These are phyloP conservation scores for Atkinsonella texensis DNA, from an alignment of 2,329 filamentous ascomycete genomes.

Conservation along the genomic window DNA sequence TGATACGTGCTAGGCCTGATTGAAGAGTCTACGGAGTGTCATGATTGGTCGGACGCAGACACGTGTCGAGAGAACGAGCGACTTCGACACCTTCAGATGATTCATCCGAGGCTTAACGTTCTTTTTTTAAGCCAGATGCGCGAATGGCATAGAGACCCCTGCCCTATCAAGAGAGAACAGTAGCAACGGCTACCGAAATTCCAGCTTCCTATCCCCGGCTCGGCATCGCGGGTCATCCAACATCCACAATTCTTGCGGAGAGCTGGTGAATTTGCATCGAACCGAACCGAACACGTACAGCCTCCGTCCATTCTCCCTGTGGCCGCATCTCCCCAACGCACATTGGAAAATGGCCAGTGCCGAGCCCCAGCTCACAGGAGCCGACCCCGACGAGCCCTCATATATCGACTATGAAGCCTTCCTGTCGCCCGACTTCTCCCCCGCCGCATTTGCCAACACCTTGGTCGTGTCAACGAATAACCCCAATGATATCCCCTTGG, in stretches of 20 bases:
- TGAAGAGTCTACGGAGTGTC: background rate
- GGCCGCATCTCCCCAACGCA: background rate
- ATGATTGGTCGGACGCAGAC: background rate
- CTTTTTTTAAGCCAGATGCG: no score
- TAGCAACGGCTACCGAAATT: background rate
- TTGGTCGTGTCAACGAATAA: slow-evolving; percentile 89
- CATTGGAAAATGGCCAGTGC: background rate
- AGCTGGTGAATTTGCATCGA: background rate
- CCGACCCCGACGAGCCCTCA: slow-evolving; percentile 47
- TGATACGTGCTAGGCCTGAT: background rate
- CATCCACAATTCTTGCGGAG: background rate
- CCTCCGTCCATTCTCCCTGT: background rate
- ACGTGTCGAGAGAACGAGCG: no score
- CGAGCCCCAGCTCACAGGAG: background rate
- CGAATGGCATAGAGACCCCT: no score
- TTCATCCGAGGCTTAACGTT: no score
- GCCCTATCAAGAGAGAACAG: no score
- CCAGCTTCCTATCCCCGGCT: no score
- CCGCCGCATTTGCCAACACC: slow-evolving; percentile 73
- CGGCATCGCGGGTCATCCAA: no score
- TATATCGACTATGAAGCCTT: slow-evolving; percentile 97
- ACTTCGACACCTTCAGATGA: no score
- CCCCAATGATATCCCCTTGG: slow-evolving; percentile 74
- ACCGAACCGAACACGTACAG: background rate
- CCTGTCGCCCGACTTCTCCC: slow-evolving; percentile 69